phyloP scores from a whole-genome alignment of 805 yeast species.

The Komagataella kurtzmanii region DNA sequence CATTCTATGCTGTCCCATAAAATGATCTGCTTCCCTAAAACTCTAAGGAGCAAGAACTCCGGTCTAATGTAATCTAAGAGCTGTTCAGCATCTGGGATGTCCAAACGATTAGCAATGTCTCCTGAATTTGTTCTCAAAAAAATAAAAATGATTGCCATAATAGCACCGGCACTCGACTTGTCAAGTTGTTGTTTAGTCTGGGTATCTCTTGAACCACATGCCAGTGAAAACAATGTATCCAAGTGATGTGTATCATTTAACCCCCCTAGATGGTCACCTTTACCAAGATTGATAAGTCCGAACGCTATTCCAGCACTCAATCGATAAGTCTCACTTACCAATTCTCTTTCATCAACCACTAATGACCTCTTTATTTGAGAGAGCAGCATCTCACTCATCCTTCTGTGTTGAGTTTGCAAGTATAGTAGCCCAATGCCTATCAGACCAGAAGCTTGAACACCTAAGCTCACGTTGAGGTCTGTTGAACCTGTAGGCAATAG shows the following conservation, averaged over 20 bases:
- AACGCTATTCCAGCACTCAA: constrained; percentile 80
- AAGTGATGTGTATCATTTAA: constrained; percentile 51
- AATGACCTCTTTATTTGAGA: constrained; percentile 41
- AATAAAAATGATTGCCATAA: constrained; percentile 62
- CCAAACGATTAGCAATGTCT: constrained; percentile 46
- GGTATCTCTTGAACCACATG: constrained; percentile 43
- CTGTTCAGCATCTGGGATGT: constrained; percentile 45
- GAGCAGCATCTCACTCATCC: constrained; percentile 71
- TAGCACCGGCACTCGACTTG: constrained; percentile 60
- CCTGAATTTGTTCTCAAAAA: constrained; percentile 54
- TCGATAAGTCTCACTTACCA: constrained; percentile 68
- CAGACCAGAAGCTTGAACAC: constrained; percentile 85
- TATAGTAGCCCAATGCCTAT: constrained; percentile 84
- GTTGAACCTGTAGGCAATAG: constrained; percentile 83
- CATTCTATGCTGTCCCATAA: constrained; percentile 56
- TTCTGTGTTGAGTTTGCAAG: constrained; percentile 61
- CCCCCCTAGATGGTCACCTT: constrained; percentile 45
- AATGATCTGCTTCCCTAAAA: constrained; percentile 50
- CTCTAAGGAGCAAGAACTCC: constrained; percentile 54
- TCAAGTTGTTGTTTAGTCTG: constrained; percentile 46
- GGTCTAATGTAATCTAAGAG: constrained; percentile 66
- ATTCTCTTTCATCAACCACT: constrained; percentile 36
- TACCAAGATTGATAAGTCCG: constrained; percentile 75
- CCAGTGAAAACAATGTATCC: constrained; percentile 43
- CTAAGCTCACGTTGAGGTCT: constrained; percentile 69